These are phyloP conservation scores for Penicillium sp. DNA, from an alignment of 2,329 filamentous ascomycete species.

Conservation along the genomic window DNA sequence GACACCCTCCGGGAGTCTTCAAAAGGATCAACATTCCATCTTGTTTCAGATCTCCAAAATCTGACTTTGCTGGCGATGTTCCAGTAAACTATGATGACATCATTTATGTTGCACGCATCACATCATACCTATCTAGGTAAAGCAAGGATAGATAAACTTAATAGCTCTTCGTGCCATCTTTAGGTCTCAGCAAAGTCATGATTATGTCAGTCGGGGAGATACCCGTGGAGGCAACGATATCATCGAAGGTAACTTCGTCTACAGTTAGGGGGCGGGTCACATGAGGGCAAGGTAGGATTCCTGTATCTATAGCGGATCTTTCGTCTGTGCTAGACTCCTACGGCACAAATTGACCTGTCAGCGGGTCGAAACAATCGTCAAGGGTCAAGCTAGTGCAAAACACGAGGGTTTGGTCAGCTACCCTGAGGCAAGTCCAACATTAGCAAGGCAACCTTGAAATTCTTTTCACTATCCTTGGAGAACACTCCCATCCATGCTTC, in stretches of 20 bases:
- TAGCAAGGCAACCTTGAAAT: neutral
- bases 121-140: constrained; percentile 9
- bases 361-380: constrained; percentile 28
- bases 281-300: constrained; percentile 24
- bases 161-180: neutral
- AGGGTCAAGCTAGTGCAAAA: constrained; percentile 21
- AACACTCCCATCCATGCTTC: neutral
- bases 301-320: neutral
- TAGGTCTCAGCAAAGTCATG: neutral
- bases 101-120: constrained; percentile 4
- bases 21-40: neutral
- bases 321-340: neutral
- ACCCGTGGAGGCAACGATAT: constrained; percentile 17
- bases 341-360: neutral
- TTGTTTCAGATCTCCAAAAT: neutral
- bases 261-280: constrained; percentile 27
- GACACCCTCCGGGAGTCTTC: neutral
- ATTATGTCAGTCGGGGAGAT: constrained; percentile 22
- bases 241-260: constrained; percentile 25
- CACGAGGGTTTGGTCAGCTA: constrained; percentile 28
- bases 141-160: neutral
- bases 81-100: constrained; percentile 9
- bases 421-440: constrained; percentile 21
- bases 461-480: neutral
- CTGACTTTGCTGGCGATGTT: neutral